Evolutionary conservation across 257 asterid species (phyloP), one percentile per base, ranked within the genome.

Genomic region (Mentha longifolia): DNA sequence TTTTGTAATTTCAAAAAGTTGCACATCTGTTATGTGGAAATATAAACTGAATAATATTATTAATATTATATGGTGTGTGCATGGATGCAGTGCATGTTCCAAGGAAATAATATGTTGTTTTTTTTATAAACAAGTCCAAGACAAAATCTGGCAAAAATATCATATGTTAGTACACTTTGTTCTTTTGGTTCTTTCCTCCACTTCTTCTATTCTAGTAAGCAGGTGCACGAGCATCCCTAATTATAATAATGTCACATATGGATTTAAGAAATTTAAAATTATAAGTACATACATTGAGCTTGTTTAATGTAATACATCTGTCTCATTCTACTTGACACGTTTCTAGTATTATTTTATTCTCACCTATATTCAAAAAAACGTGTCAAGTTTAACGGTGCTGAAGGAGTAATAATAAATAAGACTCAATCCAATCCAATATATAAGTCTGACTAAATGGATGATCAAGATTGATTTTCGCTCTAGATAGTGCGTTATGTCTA

Each of bases 1-100:
- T 79, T 22, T 73, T 61, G 61, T 63, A 74, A 74, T 4, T 47
- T 72, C 72, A 47, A 62, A n/a, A 79, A 71, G 60, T 45, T 71
- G 72, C 22, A 70, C 76, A 76, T 66, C 63, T 79, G 67, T 71
- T 22, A 46, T 76, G 22, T 76, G 6, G 59, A 42, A 58, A 54
- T 41, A 28, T 41, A 62, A 41, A 69, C 65, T 25, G 51, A 22
- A 7, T 71, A 42, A 17, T 6, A 50, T 2, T 3, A 17, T 51
- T 51, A n/a, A n/a, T n/a, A 7, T 62, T 64, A 67, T 77, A 58
- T 63, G 25, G 43, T 12, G 17, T 62, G 76, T 62, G 76, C 60
- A 73, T 62, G 78, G 79, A 74, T 70, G 80, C 80, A 65, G 47
- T 70, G 80, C 83, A 70, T 65, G 74, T 65, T 71, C 58, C 62